Base-by-base conservation (phyloP, 345 rosid species). In the Clarkia xantiana region DNA sequence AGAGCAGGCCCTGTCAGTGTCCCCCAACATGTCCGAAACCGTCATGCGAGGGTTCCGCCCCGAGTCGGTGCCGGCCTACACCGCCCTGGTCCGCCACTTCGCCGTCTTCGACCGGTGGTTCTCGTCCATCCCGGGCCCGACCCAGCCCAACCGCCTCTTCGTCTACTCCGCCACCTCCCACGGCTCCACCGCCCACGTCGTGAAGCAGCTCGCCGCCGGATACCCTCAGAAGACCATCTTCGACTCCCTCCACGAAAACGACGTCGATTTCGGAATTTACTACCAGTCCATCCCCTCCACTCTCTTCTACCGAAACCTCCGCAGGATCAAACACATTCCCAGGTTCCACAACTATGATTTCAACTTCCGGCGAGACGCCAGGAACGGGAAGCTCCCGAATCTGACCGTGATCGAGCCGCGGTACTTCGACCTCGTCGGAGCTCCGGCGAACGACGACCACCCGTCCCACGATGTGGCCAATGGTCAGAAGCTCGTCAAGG, bases 151-250 rank as follows among this genome's bases (percentile, higher is more conserved):
- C 56, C 76, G 97, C 62, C 64, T 90, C 10, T 86, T 82, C 29
- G 86, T 79, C 9, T 90, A 90, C 54, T 90, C 97, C 2, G 95
- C 94, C 25, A 86, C 95, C 17, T 90, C 97, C 15, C 97, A 86
- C 65, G 97, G 97, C 59, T 74, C 97, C 14, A 90, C 94, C 13
- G 74, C 94, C 51, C 97, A 86, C 63, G 77, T 79, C 34, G 77
- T 68, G 71, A 82, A 72, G 69, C 88, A 79, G 29, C 72, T 86
- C 40, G 94, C 84, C 34, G 34, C 14, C 11, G 97, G 97, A 44
- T 90, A 85, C 65, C 97, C 97, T 9, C 97, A 90, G 11, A 81
- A 76, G 47, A 90, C 95, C 2, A 83, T 90, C n/a, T 90, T 90
- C 49, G 94, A 86, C 58, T 86, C 97, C 8, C 79, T 90, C 20